Conservation (phyloP, 169 alveolate genomes). For the Plasmodium sp. region DNA sequence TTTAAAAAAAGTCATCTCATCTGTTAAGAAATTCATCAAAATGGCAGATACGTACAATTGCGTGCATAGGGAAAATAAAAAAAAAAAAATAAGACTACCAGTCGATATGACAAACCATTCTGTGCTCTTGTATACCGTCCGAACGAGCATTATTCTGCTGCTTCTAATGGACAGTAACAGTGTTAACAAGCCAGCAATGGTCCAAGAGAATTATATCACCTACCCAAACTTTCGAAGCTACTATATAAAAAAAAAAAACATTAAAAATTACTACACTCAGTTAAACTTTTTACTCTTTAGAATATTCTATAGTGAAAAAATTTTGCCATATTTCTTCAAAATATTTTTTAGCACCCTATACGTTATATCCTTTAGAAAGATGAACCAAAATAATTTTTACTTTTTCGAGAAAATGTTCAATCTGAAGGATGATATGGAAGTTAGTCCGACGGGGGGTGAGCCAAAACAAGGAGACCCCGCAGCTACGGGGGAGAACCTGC, state of each 20-base stretch:
- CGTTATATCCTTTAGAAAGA: conserved; percentile 43
- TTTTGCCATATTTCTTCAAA: conserved; percentile 58
- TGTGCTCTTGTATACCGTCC: conserved; percentile 27
- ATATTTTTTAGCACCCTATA: conserved; percentile 67
- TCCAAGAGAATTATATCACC: conserved; percentile 20
- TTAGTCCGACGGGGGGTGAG: neutral
- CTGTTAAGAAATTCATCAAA: conserved; percentile 31
- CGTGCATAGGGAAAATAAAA: conserved; percentile 37
- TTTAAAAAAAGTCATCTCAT: conserved; percentile 34
- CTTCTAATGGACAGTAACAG: conserved; percentile 49
- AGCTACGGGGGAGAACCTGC: neutral
- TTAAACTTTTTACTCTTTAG: conserved; percentile 45
- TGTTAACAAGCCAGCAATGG: conserved; percentile 1
- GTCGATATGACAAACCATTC: conserved; percentile 43
- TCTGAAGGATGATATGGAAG: neutral
- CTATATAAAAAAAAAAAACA: conserved; percentile 41
- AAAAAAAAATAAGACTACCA: conserved; percentile 27
- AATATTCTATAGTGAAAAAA: conserved; percentile 61
- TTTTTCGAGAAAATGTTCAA: conserved; percentile 48
- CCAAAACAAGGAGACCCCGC: neutral
- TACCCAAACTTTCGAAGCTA: conserved; percentile 14
- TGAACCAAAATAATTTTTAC: conserved; percentile 14
- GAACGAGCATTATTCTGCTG: conserved; percentile 43
- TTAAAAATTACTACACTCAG: conserved; percentile 66
- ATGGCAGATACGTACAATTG: conserved; percentile 3